These are phyloP conservation scores for Hypoxylon trugodes DNA, from an alignment of 495 filamentous ascomycete genomes.

Conservation along the genomic window DNA sequence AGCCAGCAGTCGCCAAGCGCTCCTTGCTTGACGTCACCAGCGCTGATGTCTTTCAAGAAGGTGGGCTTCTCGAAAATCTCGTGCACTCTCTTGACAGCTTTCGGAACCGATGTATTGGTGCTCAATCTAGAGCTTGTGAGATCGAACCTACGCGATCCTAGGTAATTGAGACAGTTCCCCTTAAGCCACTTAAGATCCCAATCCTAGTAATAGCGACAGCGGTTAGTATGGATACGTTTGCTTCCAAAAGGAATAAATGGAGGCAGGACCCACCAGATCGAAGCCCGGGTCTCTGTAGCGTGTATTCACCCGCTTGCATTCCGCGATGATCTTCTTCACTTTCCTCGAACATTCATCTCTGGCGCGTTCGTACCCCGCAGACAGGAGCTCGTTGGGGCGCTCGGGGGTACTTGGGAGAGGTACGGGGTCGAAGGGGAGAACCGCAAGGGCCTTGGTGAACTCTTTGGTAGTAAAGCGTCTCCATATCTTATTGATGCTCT, in stretches of 20 bases:
- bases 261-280: slow-evolving; percentile 68
- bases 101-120: slow-evolving; percentile 58
- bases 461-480: slow-evolving; percentile 73
- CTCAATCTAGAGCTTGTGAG: slow-evolving; percentile 48
- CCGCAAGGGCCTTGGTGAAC: slow-evolving; percentile 56
- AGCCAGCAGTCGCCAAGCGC: slow-evolving; percentile 93
- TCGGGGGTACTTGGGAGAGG: slow-evolving; percentile 54
- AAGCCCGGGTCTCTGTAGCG: slow-evolving; percentile 92
- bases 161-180: slow-evolving; percentile 56
- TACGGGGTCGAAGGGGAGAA: slow-evolving; percentile 59
- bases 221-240: slow-evolving; percentile 42
- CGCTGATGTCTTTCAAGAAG: slow-evolving; percentile 80
- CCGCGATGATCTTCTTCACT: slow-evolving; percentile 85
- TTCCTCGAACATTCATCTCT: slow-evolving; percentile 74
- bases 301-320: slow-evolving; percentile 85
- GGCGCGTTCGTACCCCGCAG: slow-evolving; percentile 78
- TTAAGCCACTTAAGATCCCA: slow-evolving; percentile 61
- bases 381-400: slow-evolving; percentile 57
- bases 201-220: slow-evolving; percentile 45
- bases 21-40: slow-evolving; percentile 82
- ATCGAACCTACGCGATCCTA: slow-evolving; percentile 56
- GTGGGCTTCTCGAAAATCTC: slow-evolving; percentile 90
- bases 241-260: slow-evolving; percentile 35
- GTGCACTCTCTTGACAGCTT: slow-evolving; percentile 74
- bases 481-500: slow-evolving; percentile 82